These are phyloP conservation scores for Grosmannia serpens DNA, from an alignment of 2,329 filamentous ascomycete genomes.

Conservation along the genomic window DNA sequence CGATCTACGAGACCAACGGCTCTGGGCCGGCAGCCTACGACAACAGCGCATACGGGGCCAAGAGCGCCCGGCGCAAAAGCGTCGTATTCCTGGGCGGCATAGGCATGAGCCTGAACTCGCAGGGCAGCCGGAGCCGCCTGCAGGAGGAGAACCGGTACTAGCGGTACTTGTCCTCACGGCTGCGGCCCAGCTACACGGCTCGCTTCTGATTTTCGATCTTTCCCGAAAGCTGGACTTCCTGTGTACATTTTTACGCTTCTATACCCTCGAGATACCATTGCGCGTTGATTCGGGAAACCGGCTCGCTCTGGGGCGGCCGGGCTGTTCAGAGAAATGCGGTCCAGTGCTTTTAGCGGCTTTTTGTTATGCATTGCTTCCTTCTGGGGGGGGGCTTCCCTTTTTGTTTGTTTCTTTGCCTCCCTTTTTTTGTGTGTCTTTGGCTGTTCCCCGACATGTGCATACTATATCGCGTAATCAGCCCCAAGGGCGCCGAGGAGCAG, in stretches of 20 bases:
- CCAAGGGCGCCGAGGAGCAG: neutral
- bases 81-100: slow-evolving; percentile 37
- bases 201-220: slow-evolving; percentile 8
- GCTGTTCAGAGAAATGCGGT: neutral
- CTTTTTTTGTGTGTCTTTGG: neutral
- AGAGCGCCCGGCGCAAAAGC: slow-evolving; percentile 42
- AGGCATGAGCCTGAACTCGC: slow-evolving; percentile 30
- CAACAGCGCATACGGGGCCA: slow-evolving; percentile 24
- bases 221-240: neutral
- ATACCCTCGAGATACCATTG: slow-evolving; percentile 5
- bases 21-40: slow-evolving; percentile 21
- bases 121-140: slow-evolving; percentile 40
- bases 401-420: neutral
- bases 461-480: neutral
- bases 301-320: neutral
- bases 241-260: neutral
- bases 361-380: neutral
- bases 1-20: slow-evolving; percentile 19
- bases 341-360: too few species aligned
- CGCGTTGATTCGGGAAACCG: neutral
- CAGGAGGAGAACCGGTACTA: slow-evolving; percentile 42
- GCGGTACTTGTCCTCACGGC: slow-evolving; percentile 9
- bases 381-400: neutral
- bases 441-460: neutral
- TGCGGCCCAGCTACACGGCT: slow-evolving; percentile 8